These are phyloP conservation scores for Stipa capillata DNA, from an alignment of 176 grass and related monocot species.

Conservation along the genomic window DNA sequence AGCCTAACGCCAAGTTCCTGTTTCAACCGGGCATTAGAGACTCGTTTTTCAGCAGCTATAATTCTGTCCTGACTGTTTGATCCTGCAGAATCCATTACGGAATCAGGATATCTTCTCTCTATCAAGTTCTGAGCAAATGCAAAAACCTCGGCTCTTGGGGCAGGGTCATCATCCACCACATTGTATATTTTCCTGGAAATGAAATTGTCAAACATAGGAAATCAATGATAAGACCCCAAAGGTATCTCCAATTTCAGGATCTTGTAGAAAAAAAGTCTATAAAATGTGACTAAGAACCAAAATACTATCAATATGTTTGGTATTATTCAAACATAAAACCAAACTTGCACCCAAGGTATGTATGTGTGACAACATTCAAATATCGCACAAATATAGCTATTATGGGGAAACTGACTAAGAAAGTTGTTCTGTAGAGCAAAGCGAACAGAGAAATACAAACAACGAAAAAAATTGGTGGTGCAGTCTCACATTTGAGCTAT, in stretches of 20 bases:
- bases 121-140: conserved; percentile 61
- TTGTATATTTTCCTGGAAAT: conserved; percentile 67
- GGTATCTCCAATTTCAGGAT: not conserved
- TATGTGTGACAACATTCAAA: not conserved
- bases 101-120: conserved; percentile 41
- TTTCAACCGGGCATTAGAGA: conserved; percentile 67
- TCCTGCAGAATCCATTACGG: conserved; percentile 12
- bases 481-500: not conserved
- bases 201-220: not conserved
- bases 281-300: not conserved
- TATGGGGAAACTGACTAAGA: not conserved
- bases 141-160: conserved; percentile 72
- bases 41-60: conserved; percentile 47
- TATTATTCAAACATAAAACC: not conserved
- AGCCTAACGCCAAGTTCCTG: conserved; percentile 57
- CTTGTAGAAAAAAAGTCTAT: not conserved
- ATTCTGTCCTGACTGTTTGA: not conserved
- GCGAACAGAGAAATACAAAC: not conserved
- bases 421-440: not conserved
- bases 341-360: not conserved
- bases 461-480: not conserved
- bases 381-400: not conserved
- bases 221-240: not conserved
- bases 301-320: not conserved
- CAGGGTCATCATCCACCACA: conserved; percentile 82